Evolutionary conservation across 139 green algal species (phyloP), one percentile per base, ranked within the genome.

Genomic region (Ettlia oleoabundans): DNA sequence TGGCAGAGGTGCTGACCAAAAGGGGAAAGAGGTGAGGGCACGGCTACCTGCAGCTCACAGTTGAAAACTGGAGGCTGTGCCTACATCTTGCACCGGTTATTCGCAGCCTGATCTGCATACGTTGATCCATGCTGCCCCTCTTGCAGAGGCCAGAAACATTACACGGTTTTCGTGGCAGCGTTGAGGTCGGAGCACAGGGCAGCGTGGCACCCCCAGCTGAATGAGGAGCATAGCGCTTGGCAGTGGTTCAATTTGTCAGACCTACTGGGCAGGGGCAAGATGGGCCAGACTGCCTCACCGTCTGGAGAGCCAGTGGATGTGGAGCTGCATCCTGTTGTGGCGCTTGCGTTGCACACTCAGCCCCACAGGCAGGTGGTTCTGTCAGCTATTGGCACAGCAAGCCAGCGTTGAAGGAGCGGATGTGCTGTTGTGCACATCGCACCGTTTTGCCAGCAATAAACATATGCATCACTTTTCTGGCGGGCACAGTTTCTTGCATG

Each of bases 131-230:
- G 38, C 13, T 53, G 37, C 2, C 2, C 65, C 32, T n/a, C 15
- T 13, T 28, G 0, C 73, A 63, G 78, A 1, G 35, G 86, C 3
- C 86, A 96, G 83, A 96, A 96, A 88, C 90, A 92, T 67, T 96
- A 92, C 83, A 93, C 88, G 2, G 91, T 95, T 10, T 94, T 90
- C 68, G 40, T 95, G 21, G 84, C 82, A 13, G 52, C 65, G 9
- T 72, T 93, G 35, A 43, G 55, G 5, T 47, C 67, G 0, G 62
- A 69, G 35, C 75, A 37, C 4, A 67, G 47, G 26, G 71, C 53
- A 10, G 4, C 43, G 18, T 92, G 68, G 40, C 8, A 32, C 10
- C 89, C 88, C 5, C 5, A 68, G 69, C 87, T 95, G 32, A 95
- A 93, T 32, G 42, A 88, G 33, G 91, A 95, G 76, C 91, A 96